Percentiles rank a stretch among this genome's conserved stretches.
Evolutionary conservation across 805 yeast genomes (phyloP).

Genomic region (Yamadazyma ubonensis): DNA sequence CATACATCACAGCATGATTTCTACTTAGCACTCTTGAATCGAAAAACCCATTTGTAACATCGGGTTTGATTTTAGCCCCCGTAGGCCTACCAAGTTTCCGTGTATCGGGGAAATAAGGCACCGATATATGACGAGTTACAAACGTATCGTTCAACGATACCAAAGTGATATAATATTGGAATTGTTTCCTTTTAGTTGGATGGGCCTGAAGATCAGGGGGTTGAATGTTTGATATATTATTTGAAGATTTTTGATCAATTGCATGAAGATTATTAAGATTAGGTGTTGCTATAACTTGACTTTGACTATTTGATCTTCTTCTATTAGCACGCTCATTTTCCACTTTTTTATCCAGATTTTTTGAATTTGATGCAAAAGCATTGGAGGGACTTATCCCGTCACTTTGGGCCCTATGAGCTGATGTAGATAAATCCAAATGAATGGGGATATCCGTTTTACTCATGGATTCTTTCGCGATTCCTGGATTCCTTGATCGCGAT

Average conservation of each 20-base stretch:
- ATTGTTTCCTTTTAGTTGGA: conserved; percentile 25
- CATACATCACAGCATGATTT: conserved; percentile 88
- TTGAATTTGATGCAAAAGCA: not conserved
- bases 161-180: conserved; percentile 63
- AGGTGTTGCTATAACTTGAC: conserved; percentile 35
- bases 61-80: conserved; percentile 56
- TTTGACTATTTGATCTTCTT: conserved; percentile 42
- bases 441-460: conserved; percentile 22
- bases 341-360: conserved; percentile 1
- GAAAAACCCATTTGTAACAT: conserved; percentile 83
- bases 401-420: not conserved
- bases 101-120: conserved; percentile 81
- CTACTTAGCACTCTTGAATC: conserved; percentile 91
- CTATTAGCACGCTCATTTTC: conserved; percentile 17
- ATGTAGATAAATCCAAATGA: conserved; percentile 19
- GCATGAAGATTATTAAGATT: not conserved
- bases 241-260: not conserved
- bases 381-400: not conserved
- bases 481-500: conserved; percentile 1
- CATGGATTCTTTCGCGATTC: conserved; percentile 8
- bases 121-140: conserved; percentile 70
- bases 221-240: not conserved
- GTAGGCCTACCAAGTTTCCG: conserved; percentile 89
- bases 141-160: conserved; percentile 80
- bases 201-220: not conserved